Conservation (phyloP, 129 eudicot genomes). For the Artemisia argyi region DNA sequence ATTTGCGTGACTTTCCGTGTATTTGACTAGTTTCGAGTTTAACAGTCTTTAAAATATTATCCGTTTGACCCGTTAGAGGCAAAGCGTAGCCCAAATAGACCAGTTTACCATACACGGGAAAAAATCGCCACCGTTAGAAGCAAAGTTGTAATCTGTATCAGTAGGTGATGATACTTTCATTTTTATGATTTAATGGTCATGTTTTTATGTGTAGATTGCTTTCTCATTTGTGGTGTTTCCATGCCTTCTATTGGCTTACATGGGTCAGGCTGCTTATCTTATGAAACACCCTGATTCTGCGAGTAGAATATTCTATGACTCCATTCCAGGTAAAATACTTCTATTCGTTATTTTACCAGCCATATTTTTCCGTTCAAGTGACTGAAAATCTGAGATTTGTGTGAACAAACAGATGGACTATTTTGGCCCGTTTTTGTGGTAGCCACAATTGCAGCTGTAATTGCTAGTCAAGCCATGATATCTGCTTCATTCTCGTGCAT, state of each 20-base stretch:
- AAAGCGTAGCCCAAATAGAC: neutral
- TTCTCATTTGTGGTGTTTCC: slow-evolving; percentile 88
- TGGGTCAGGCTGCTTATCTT: slow-evolving; percentile 98
- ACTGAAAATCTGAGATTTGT: neutral
- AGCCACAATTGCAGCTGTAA: slow-evolving; percentile 91
- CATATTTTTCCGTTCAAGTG: neutral
- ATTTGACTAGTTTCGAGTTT: neutral
- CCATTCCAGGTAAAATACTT: slow-evolving; percentile 71
- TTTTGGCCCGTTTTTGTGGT: slow-evolving; percentile 92
- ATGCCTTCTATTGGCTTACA: slow-evolving; percentile 94
- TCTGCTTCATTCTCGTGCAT: slow-evolving; percentile 93
- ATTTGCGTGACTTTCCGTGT: neutral
- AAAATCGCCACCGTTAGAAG: neutral
- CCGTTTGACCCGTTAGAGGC: slow-evolving; percentile 5
- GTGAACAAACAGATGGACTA: slow-evolving; percentile 54
- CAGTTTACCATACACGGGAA: neutral
- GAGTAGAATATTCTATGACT: slow-evolving; percentile 72
- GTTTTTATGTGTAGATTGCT: slow-evolving; percentile 60
- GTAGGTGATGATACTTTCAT: neutral
- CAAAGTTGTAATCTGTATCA: neutral
- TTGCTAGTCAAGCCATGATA: slow-evolving; percentile 99
- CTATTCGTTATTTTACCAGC: neutral
- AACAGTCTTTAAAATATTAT: neutral
- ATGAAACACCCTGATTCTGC: slow-evolving; percentile 63
- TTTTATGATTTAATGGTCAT: slow-evolving; percentile 7